Conservation (phyloP, 805 yeast species). For the Kluyveromyces wickerhamii region DNA sequence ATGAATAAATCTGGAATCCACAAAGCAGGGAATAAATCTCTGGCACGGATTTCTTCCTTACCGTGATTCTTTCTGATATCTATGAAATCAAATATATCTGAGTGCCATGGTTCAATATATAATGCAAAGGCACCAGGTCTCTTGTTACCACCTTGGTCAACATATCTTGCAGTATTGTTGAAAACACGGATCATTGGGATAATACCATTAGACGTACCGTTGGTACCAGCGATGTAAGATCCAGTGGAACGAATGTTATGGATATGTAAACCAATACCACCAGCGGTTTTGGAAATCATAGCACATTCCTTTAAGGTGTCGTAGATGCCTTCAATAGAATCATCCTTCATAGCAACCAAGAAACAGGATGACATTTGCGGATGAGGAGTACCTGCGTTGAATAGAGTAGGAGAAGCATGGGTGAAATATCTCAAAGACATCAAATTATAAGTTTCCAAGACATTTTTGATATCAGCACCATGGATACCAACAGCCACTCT, state of each 20-base stretch:
- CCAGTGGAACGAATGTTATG: constrained; percentile 85
- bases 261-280: constrained; percentile 89
- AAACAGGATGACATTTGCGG: constrained; percentile 90
- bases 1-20: constrained; percentile 95
- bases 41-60: constrained; percentile 85
- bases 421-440: constrained; percentile 86
- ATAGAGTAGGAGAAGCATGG: constrained; percentile 92
- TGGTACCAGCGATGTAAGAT: constrained; percentile 81
- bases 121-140: constrained; percentile 96
- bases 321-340: constrained; percentile 92
- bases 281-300: constrained; percentile 86
- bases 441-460: constrained; percentile 72
- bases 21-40: constrained; percentile 86
- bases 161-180: constrained; percentile 93
- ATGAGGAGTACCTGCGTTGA: constrained; percentile 83
- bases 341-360: constrained; percentile 84
- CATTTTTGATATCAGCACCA: constrained; percentile 54
- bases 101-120: constrained; percentile 96
- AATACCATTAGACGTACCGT: constrained; percentile 86
- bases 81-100: constrained; percentile 78
- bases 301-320: constrained; percentile 85
- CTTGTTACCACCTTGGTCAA: constrained; percentile 97
- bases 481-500: constrained; percentile 92
- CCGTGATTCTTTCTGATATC: constrained; percentile 91
- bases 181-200: constrained; percentile 95